phyloP scores from a whole-genome alignment of 2,329 filamentous ascomycete species.

The Talaromyces sp. region DNA sequence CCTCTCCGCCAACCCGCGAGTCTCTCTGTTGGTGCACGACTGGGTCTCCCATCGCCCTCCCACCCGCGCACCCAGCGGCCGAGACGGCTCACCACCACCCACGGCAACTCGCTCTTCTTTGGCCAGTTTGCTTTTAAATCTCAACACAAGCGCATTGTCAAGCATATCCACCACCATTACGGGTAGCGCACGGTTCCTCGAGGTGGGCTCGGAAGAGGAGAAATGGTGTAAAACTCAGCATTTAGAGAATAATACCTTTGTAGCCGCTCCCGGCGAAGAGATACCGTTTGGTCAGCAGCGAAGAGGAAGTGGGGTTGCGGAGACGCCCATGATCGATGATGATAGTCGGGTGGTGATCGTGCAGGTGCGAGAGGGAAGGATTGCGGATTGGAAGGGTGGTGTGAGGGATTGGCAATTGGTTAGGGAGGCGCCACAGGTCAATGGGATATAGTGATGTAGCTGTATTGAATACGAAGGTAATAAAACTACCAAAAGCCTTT shows the following conservation, averaged over 20 bases:
- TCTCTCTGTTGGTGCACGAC: constrained; percentile 94
- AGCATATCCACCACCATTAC: constrained; percentile 93
- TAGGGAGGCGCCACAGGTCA: constrained; percentile 26
- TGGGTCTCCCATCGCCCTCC: constrained; percentile 93
- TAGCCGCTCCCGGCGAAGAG: constrained; percentile 49
- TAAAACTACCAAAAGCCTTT: too few relatives aligned
- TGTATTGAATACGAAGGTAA: too few relatives aligned
- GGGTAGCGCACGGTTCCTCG: constrained; percentile 72
- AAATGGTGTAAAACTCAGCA: constrained; percentile 77
- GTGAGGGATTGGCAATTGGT: constrained; percentile 70
- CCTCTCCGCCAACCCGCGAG: constrained; percentile 75
- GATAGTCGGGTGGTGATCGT: constrained; percentile 87
- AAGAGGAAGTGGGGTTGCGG: constrained; percentile 27
- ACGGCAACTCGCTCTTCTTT: constrained; percentile 66
- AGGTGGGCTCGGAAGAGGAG: constrained; percentile 74
- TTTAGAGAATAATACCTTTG: constrained; percentile 88
- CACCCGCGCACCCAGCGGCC: constrained; percentile 55
- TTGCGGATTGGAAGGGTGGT: constrained; percentile 92
- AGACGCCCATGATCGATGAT: constrained; percentile 61
- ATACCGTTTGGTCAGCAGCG: constrained; percentile 42
- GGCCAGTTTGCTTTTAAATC: constrained; percentile 77
- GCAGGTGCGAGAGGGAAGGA: constrained; percentile 75
- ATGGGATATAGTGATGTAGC: neutral
- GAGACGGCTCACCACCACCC: constrained; percentile 60
- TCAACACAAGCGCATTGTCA: constrained; percentile 83